These are phyloP conservation scores for Liriodendron chinense DNA, from an alignment of 164 flowering plant genomes.

Conservation along the genomic window DNA sequence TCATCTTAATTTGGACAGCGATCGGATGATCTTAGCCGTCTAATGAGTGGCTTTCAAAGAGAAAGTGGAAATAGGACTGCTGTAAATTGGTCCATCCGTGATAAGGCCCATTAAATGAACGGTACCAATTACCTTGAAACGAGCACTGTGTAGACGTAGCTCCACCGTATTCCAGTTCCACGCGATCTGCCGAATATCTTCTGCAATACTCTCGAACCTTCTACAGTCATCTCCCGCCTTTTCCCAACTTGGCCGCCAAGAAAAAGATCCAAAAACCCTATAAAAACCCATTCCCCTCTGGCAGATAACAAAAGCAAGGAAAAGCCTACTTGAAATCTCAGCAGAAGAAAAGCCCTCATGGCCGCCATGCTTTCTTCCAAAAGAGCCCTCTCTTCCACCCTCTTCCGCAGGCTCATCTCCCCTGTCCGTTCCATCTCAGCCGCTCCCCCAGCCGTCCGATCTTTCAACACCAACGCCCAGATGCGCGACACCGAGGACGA, in stretches of 20 bases:
- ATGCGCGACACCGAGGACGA: constrained; percentile 18
- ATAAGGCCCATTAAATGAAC: too few species aligned
- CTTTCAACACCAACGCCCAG: constrained; percentile 36
- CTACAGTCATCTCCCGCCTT: background rate
- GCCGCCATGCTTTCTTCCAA: constrained; percentile 24
- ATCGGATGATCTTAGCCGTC: too few species aligned
- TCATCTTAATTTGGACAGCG: too few species aligned
- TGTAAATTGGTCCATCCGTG: too few species aligned
- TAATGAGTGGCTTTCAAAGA: too few species aligned
- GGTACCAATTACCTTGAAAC: too few species aligned
- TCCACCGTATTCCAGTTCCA: too few species aligned
- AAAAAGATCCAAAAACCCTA: background rate
- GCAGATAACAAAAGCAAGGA: background rate
- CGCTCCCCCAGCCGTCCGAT: constrained; percentile 20
- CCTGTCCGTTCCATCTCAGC: constrained; percentile 18
- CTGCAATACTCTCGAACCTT: background rate
- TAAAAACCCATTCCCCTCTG: background rate
- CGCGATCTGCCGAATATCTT: background rate
- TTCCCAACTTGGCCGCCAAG: background rate
- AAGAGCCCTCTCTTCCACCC: constrained; percentile 21
- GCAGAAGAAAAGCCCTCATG: background rate
- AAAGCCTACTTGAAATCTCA: background rate
- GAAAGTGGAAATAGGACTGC: too few species aligned
- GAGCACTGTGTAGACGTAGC: too few species aligned
- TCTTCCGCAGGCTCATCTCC: constrained; percentile 23